Evolutionary conservation across 495 filamentous ascomycete species (phyloP).

Genomic region (Aspergillus haitiensis): DNA sequence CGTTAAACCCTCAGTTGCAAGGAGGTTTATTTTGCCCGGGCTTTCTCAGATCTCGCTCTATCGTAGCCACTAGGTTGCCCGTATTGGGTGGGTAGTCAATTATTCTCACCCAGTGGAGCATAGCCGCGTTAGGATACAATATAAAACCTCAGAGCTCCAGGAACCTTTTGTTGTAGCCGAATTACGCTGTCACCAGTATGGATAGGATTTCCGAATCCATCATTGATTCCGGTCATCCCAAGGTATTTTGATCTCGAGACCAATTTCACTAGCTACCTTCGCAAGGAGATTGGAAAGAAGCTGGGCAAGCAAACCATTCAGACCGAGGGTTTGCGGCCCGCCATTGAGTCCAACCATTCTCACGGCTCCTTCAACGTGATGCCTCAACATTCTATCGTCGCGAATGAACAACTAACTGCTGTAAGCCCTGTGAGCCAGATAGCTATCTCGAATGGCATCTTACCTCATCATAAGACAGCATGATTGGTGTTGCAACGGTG

Average conservation of each 20-base stretch:
- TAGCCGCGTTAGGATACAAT: too few species aligned
- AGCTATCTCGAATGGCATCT: neutral
- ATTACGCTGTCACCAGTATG: too few species aligned
- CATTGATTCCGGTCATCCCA: neutral
- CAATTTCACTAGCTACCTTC: conserved; percentile 12
- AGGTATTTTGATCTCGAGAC: conserved; percentile 2
- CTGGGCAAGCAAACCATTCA: conserved; percentile 24
- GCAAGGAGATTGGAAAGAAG: conserved; percentile 23
- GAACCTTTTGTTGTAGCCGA: too few species aligned
- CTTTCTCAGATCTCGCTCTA: too few species aligned
- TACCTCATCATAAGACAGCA: conserved; percentile 32
- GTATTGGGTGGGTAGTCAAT: too few species aligned
- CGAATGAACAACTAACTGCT: conserved; percentile 16
- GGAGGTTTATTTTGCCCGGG: too few species aligned
- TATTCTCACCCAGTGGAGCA: too few species aligned
- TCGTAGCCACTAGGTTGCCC: too few species aligned
- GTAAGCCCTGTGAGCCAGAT: neutral
- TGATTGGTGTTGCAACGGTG: conserved; percentile 25
- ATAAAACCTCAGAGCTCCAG: too few species aligned
- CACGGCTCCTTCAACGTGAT: conserved; percentile 25
- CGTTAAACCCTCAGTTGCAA: too few species aligned
- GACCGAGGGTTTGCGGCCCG: conserved; percentile 21
- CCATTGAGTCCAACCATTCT: conserved; percentile 27
- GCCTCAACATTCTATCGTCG: conserved; percentile 23
- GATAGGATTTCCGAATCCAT: too few species aligned